A percentile compares a stretch with the other conserved stretches of the same genome.
Conservation (phyloP, 108 stramenopile genomes). For the Skeletonema marinoi region DNA sequence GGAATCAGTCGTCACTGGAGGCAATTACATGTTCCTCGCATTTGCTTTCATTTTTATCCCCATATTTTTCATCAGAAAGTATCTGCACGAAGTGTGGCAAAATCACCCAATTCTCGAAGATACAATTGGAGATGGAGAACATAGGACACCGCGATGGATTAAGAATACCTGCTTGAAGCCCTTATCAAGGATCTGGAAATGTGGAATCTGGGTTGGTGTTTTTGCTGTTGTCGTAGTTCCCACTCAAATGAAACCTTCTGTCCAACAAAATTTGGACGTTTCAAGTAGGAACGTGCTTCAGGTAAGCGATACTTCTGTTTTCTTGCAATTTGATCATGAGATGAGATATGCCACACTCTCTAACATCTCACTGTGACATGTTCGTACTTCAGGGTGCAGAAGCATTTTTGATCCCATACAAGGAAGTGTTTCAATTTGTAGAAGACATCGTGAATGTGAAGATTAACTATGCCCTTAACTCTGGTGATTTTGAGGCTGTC, state of each 20-base stretch:
- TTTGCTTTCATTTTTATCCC: not conserved
- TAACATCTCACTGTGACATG: too few relatives aligned
- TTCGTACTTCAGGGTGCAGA: not conserved
- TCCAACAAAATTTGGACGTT: not conserved
- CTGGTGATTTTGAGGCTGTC: not conserved
- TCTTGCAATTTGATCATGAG: too few relatives aligned
- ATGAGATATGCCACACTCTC: too few relatives aligned
- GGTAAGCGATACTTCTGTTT: too few relatives aligned
- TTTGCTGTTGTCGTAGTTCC: not conserved
- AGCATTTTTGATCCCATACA: constrained; percentile 2
- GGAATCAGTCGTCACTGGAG: not conserved
- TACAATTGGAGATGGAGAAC: not conserved
- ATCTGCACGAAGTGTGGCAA: not conserved
- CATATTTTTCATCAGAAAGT: not conserved
- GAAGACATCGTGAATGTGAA: not conserved
- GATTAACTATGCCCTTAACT: not conserved
- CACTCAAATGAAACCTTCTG: not conserved
- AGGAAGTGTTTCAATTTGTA: not conserved
- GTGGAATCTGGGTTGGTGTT: not conserved
- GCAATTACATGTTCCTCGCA: not conserved
- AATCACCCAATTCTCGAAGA: not conserved
- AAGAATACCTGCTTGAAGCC: not conserved
- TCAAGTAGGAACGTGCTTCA: not conserved
- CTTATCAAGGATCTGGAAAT: not conserved
- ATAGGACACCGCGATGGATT: not conserved